Percentiles rank a stretch among this genome's conserved stretches.
Evolutionary conservation across 139 green algal species (phyloP).

Genomic region (Parachlorella kessleri): DNA sequence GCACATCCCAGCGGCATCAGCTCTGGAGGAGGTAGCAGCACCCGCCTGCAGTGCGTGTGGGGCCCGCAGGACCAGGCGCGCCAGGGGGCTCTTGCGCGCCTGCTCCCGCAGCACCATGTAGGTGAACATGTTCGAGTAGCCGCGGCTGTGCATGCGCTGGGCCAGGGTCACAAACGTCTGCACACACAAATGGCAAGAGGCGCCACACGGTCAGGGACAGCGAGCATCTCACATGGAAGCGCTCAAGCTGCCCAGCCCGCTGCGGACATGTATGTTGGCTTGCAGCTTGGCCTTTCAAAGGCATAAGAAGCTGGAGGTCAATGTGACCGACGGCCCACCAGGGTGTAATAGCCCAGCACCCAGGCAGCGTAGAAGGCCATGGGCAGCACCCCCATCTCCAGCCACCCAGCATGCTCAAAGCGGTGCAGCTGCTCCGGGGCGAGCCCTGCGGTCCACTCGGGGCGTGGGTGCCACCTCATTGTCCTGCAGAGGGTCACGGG

Average conservation of each 20-base stretch:
- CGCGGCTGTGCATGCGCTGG: conserved; percentile 48
- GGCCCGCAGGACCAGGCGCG: conserved; percentile 17
- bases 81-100: conserved; percentile 22
- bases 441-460: conserved; percentile 24
- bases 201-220: too few relatives aligned
- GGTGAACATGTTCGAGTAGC: conserved; percentile 59
- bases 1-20: too few relatives aligned
- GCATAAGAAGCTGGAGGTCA: too few relatives aligned
- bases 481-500: conserved; percentile 58
- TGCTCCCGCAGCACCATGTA: conserved; percentile 30
- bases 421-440: not conserved
- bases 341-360: conserved; percentile 65
- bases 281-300: too few relatives aligned
- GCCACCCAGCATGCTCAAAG: conserved; percentile 25
- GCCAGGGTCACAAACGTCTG: conserved; percentile 61
- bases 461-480: conserved; percentile 57
- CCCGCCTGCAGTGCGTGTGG: conserved; percentile 9
- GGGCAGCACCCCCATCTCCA: conserved; percentile 52
- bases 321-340: conserved; percentile 32
- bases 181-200: too few relatives aligned
- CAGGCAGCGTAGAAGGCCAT: conserved; percentile 60
- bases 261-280: too few relatives aligned
- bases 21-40: too few relatives aligned
- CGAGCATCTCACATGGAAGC: too few relatives aligned
- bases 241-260: too few relatives aligned